Evolutionary conservation across 441 rosid species (phyloP), one percentile per base, ranked within the genome.

Genomic region (Lepidium campestre): DNA sequence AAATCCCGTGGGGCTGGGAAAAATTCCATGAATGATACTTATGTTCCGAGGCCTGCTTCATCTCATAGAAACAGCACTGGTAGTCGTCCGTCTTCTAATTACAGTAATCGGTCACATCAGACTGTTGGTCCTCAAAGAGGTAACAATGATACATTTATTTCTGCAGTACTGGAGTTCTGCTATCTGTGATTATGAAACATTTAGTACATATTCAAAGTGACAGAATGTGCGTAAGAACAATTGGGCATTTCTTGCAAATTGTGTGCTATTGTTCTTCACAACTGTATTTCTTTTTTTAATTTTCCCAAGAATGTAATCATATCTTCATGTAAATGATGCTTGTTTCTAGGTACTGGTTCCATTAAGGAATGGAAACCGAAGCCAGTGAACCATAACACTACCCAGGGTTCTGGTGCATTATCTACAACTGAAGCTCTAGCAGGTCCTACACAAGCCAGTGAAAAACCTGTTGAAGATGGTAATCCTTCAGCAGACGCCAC

Each of bases 281-380:
- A 35, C 62, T 22, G 29, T 22, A 12, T 42, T 37, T 35, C 18
- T 46, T 57, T 35, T 71, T 19, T 2, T 22, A 4, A 20, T 49
- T 44, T 53, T 25, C 20, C 20, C 58, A 31, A 40, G 19, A 59
- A 36, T 52, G 55, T 42, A 68, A 32, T 35, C 18, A 78, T 57
- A 35, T 65, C 40, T 69, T 34, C 41, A 55, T 68, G 63, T 41
- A 39, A 44, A 58, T 65, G 63, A 27, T 52, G 17, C 68, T 44
- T 81, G 25, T 77, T 29, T 77, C 62, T 35, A 75, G 78, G 84
- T 82, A 85, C 67, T 69, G 87, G 86, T 59, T 73, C 84, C 64
- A 79, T 66, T 23, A 90, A 86, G 81, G 98, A 93, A 77, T 93
- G 98, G 98, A 93, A 90, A 70, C 98, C 96, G 10, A 93, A 93